Percentiles rank a stretch among this genome's conserved stretches.
phyloP scores from a whole-genome alignment of 176 grass and related monocot genomes.

The Bromus sterilis region DNA sequence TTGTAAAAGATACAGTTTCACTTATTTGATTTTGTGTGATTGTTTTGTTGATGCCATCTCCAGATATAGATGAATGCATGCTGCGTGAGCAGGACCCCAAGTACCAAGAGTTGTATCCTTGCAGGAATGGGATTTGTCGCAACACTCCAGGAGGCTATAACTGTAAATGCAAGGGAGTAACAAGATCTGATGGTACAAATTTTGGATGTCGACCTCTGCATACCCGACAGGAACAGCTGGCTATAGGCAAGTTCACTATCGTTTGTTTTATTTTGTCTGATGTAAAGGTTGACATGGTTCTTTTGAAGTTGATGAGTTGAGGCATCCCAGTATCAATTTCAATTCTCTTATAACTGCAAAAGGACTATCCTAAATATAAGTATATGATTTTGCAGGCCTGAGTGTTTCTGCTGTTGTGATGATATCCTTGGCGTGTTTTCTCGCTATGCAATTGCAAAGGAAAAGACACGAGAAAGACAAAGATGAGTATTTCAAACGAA shows the following conservation, averaged over 20 bases:
- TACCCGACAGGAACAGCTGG: background rate
- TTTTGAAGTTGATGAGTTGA: background rate
- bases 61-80: conserved; percentile 7
- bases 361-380: background rate
- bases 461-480: conserved; percentile 20
- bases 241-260: conserved; percentile 3
- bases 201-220: background rate
- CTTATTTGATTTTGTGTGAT: background rate
- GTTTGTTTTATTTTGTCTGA: background rate
- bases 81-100: background rate
- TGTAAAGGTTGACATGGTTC: background rate
- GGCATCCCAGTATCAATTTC: background rate
- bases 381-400: background rate
- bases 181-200: background rate
- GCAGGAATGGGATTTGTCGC: background rate
- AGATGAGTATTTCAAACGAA: conserved; percentile 36
- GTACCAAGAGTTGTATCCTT: conserved; percentile 18
- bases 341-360: background rate
- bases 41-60: background rate
- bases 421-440: background rate
- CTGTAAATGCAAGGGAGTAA: conserved; percentile 9
- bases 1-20: background rate
- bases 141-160: conserved; percentile 10
- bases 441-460: conserved; percentile 20
- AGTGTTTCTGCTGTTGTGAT: background rate